These are phyloP conservation scores for Flaveria bidentis DNA, from an alignment of 129 eudicot genomes.

Conservation along the genomic window DNA sequence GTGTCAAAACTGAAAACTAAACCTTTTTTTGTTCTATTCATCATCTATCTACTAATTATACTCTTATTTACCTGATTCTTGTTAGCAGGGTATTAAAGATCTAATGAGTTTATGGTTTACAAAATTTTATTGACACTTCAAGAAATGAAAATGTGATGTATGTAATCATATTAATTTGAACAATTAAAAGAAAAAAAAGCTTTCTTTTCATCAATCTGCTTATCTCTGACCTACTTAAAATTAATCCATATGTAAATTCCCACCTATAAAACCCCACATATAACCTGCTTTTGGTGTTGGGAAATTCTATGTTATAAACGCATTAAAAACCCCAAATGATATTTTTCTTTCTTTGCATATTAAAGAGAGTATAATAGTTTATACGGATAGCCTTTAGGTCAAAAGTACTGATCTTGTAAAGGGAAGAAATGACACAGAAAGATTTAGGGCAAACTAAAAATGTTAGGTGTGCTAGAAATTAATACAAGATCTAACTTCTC, in stretches of 20 bases:
- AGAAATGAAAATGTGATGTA: not conserved
- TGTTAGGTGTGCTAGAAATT: no score
- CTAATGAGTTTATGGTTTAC: no score
- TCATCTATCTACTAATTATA: not conserved
- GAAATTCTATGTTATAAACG: slow-evolving; percentile 23
- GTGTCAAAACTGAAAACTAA: slow-evolving; percentile 43
- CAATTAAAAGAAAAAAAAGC: slow-evolving; percentile 19
- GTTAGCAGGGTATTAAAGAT: no score
- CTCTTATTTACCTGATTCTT: no score
- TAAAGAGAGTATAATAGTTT: not conserved
- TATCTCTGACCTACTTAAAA: slow-evolving; percentile 19
- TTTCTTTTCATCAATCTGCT: slow-evolving; percentile 14
- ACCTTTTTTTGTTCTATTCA: slow-evolving; percentile 29
- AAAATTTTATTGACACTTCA: no score
- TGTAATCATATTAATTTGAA: not conserved
- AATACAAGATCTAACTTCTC: not conserved
- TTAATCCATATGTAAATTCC: slow-evolving; percentile 38
- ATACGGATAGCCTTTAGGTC: no score
- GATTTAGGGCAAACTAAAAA: no score
- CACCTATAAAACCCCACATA: slow-evolving; percentile 30
- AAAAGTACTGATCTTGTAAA: no score
- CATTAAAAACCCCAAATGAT: not conserved
- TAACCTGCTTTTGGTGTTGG: slow-evolving; percentile 27
- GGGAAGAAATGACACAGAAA: no score
- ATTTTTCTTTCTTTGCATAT: not conserved